Evolutionary conservation across 257 asterid genomes (phyloP).

Genomic region (Anisodus acutangulus): DNA sequence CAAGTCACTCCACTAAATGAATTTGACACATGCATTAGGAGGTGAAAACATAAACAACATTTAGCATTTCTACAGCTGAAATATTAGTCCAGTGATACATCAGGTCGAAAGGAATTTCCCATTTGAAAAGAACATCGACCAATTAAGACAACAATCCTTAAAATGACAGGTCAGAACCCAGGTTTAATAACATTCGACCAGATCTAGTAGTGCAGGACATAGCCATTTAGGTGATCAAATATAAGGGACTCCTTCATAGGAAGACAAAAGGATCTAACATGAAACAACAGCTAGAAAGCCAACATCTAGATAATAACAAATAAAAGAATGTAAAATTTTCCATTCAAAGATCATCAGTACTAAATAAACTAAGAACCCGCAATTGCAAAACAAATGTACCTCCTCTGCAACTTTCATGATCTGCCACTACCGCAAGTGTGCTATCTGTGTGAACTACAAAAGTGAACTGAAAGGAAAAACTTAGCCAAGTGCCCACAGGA

Average conservation of each 20-base stretch:
- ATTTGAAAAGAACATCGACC: neutral
- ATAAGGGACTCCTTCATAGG: neutral
- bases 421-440: slow-evolving; percentile 40
- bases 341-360: slow-evolving; percentile 15
- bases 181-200: neutral
- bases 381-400: slow-evolving; percentile 36
- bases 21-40: neutral
- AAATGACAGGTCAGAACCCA: neutral
- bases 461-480: slow-evolving; percentile 39
- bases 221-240: slow-evolving; percentile 2
- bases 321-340: slow-evolving; percentile 21
- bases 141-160: too few relatives aligned
- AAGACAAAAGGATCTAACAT: neutral
- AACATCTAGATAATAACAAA: neutral
- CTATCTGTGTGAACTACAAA: slow-evolving; percentile 48
- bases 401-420: slow-evolving; percentile 43
- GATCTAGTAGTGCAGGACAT: neutral
- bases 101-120: neutral
- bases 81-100: neutral
- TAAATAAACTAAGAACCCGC: slow-evolving; percentile 8
- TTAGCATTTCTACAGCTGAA: neutral
- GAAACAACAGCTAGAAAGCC: neutral
- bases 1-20: neutral
- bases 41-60: neutral
- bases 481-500: slow-evolving; percentile 39